phyloP scores from a whole-genome alignment of 2,329 filamentous ascomycete genomes.

The Pseudogymnoascus destructans region DNA sequence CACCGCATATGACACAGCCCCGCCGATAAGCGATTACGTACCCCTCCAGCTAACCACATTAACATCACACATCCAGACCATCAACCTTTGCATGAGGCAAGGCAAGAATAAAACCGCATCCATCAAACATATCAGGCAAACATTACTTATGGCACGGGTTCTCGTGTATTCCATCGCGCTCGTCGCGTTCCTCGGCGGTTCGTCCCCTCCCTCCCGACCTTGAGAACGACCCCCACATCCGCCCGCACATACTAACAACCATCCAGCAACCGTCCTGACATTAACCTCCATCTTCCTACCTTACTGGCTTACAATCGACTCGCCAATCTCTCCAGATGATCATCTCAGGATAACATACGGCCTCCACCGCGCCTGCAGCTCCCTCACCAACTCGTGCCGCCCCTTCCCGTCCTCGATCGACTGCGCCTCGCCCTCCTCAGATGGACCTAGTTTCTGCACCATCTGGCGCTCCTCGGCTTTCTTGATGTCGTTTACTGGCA shows the following conservation, averaged over 20 bases:
- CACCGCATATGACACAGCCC: background rate
- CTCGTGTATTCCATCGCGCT: constrained; percentile 31
- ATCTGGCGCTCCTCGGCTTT: constrained; percentile 87
- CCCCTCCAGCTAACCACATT: background rate
- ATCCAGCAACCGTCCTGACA: constrained; percentile 55
- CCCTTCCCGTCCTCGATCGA: constrained; percentile 55
- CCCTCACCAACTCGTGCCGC: constrained; percentile 48
- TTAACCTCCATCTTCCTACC: constrained; percentile 56
- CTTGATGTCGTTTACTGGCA: constrained; percentile 68
- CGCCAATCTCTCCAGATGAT: constrained; percentile 34
- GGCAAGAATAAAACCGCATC: background rate
- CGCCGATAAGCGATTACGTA: constrained; percentile 8
- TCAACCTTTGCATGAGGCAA: background rate
- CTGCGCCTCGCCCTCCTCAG: constrained; percentile 36
- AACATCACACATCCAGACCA: background rate
- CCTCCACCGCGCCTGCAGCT: constrained; percentile 70
- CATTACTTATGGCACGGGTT: constrained; percentile 30
- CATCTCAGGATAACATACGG: constrained; percentile 57
- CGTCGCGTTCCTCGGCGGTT: constrained; percentile 32
- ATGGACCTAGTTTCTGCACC: constrained; percentile 60
- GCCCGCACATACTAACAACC: constrained; percentile 10
- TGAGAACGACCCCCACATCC: background rate
- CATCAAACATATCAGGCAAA: background rate
- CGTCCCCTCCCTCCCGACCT: constrained; percentile 20
- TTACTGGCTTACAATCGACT: constrained; percentile 56